phyloP scores from a whole-genome alignment of 2,329 filamentous ascomycete species.

The Berkeleyomyces basicola region DNA sequence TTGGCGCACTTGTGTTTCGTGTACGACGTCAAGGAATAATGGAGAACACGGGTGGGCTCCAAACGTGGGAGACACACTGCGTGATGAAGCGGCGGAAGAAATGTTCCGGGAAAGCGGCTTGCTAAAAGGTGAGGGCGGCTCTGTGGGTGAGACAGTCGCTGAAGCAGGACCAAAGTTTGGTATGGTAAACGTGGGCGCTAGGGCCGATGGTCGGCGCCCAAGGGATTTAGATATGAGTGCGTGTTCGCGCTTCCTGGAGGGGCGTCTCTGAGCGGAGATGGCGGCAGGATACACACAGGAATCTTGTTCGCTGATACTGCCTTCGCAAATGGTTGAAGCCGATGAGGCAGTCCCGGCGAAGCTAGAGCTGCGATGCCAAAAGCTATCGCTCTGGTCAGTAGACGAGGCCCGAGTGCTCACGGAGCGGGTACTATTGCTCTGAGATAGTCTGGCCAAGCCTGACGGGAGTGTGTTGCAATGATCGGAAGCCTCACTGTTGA shows the following conservation, averaged over 20 bases:
- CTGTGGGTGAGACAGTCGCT: background rate
- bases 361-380: conserved; percentile 4
- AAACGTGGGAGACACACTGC: background rate
- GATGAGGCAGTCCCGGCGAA: conserved; percentile 8
- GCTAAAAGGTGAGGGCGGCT: background rate
- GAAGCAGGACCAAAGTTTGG: conserved; percentile 2
- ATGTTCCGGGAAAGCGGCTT: background rate
- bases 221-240: conserved; percentile 5
- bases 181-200: background rate
- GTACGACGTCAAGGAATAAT: background rate
- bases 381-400: conserved; percentile 3
- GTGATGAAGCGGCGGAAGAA: background rate
- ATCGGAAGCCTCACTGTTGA: background rate
- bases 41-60: background rate
- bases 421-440: conserved; percentile 9
- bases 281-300: background rate
- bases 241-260: conserved; percentile 1
- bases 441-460: background rate
- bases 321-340: conserved; percentile 7
- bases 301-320: background rate
- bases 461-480: background rate
- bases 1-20: background rate
- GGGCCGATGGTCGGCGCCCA: background rate
- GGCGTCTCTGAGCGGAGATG: background rate
- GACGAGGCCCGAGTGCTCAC: background rate